Base-by-base conservation (phyloP, 2,329 filamentous ascomycete species). In the Coniochaeta prunicola region DNA sequence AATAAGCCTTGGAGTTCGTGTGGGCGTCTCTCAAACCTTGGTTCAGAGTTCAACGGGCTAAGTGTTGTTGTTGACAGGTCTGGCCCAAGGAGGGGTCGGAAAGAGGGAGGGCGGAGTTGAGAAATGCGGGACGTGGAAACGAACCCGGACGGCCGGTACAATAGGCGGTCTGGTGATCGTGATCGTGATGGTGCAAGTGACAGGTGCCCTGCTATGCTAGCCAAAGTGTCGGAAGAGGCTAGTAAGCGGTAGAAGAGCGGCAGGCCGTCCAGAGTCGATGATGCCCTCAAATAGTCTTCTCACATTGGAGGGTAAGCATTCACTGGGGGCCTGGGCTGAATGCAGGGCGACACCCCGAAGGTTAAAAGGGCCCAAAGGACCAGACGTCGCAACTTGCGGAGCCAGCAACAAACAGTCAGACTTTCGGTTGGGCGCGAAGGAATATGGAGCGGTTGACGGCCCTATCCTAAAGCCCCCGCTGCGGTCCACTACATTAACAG, bases 401-500 rank as follows among this genome's bases (percentile, higher is more conserved):
- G n/a, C 10, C 24, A 28, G 13, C 40, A 26, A 45, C 40, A 45
- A 45, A 12, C 13, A 45, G 40, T 45, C 40, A 26, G 19, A 45
- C 40, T 45, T 12, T 21, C 8, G 17, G 45, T 50, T 50, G 45
- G 45, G 45, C 45, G 45, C 45, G 30, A 50, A 50, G 5, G 10
- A 50, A 50, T 50, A 50, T 50, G 45, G 45, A 50, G 45, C 45
- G 45, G 30, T 50, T 50, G 45, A 26, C 45, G 45, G 45, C 45
- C 24, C 40, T 45, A 45, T 45, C 19, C 17, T 45, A 19, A 45
- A 45, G 40, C 24, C 19, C 31, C 40, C 40, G 40, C 40, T 13
- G 3, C 36, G 36, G 36, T 45, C n/a, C n/a, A 28, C 24, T 6
- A 50, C 26, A 1, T 17, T 21, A 19, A n/a, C 3, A 10, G 42